Evolutionary conservation across 1,139 yeast genomes (phyloP).

Genomic region (Yamadazyma atlantica): DNA sequence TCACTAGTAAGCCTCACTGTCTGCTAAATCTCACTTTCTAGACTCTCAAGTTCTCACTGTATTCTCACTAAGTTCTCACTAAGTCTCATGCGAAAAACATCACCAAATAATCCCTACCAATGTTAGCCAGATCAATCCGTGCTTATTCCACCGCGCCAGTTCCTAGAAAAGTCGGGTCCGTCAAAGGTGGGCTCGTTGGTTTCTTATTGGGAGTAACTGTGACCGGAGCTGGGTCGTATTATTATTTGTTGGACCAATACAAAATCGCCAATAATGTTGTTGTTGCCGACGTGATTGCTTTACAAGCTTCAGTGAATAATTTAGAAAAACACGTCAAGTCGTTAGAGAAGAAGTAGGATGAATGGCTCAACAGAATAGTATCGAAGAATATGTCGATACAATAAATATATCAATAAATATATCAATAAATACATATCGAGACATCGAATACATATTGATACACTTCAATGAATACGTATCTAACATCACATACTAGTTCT

Average conservation of each 20-base stretch:
- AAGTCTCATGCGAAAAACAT: slow-evolving; percentile 1
- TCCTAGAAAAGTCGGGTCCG: slow-evolving; percentile 50
- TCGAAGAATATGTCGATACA: no score
- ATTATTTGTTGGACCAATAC: slow-evolving; percentile 76
- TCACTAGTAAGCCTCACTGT: no score
- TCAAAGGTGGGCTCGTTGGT: slow-evolving; percentile 72
- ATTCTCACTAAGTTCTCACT: no score
- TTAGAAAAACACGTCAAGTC: slow-evolving; percentile 66
- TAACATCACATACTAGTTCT: no score
- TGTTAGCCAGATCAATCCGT: slow-evolving; percentile 21
- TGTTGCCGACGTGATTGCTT: slow-evolving; percentile 69
- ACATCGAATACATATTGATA: no score
- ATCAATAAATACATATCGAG: no score
- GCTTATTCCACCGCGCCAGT: slow-evolving; percentile 24
- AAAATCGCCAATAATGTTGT: slow-evolving; percentile 70
- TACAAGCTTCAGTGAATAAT: slow-evolving; percentile 65
- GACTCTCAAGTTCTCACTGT: no score
- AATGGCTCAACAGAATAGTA: no score
- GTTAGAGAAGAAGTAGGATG: slow-evolving; percentile 44
- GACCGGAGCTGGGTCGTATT: slow-evolving; percentile 77
- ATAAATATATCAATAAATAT: no score
- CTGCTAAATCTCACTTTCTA: no score
- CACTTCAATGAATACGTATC: no score
- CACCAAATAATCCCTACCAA: background rate
- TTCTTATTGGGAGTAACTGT: slow-evolving; percentile 73